Evolutionary conservation across 176 grass and related monocot genomes (phyloP).

Genomic region (Bonia amplexicaulis): DNA sequence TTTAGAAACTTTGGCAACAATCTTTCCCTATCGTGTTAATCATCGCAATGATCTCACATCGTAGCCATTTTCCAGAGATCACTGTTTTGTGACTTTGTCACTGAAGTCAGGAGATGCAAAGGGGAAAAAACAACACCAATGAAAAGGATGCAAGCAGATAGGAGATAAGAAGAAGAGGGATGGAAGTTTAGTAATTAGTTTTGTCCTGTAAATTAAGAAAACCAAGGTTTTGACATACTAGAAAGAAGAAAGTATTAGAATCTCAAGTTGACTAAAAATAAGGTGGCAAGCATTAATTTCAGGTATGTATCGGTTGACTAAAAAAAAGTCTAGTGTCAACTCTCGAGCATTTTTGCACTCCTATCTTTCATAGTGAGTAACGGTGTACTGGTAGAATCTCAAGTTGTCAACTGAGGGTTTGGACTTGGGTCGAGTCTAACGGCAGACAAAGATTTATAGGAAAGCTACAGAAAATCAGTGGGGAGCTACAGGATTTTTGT

Average conservation of each 20-base stretch:
- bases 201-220: not conserved
- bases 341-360: too few relatives aligned
- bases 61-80: not conserved
- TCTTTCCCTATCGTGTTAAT: not conserved
- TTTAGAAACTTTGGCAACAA: too few relatives aligned
- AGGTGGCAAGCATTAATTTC: not conserved
- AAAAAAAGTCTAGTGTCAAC: not conserved
- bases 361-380: not conserved
- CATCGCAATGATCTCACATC: too few relatives aligned
- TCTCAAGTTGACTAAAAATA: too few relatives aligned
- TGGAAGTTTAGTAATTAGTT: not conserved
- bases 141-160: not conserved
- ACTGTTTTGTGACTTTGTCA: not conserved
- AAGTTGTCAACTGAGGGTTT: not conserved
- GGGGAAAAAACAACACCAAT: not conserved
- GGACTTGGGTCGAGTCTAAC: not conserved
- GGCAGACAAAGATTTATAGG: not conserved
- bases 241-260: not conserved
- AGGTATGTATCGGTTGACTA: not conserved
- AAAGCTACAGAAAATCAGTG: not conserved
- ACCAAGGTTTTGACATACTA: not conserved
- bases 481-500: not conserved
- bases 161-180: not conserved
- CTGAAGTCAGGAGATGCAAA: not conserved
- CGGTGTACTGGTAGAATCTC: not conserved